phyloP scores from a whole-genome alignment of 495 filamentous ascomycete genomes.

The Ramalina intermedia region DNA sequence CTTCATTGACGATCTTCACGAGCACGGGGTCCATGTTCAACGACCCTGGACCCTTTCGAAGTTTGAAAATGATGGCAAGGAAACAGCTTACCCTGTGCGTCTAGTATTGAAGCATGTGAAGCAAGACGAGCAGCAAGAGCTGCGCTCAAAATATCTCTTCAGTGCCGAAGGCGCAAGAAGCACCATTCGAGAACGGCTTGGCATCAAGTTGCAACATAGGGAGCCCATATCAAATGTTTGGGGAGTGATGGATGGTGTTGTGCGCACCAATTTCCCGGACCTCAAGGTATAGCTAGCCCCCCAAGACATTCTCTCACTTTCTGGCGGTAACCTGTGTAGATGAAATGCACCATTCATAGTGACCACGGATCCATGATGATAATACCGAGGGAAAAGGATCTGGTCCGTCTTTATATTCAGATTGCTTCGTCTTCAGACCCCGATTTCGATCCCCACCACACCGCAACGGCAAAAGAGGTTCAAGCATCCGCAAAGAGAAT shows the following conservation, averaged over 20 bases:
- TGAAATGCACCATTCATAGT: slow-evolving; percentile 69
- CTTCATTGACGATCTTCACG: slow-evolving; percentile 47
- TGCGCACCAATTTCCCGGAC: slow-evolving; percentile 59
- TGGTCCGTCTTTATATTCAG: slow-evolving; percentile 65
- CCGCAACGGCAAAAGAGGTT: slow-evolving; percentile 38
- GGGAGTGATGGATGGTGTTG: slow-evolving; percentile 76
- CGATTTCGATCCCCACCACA: slow-evolving; percentile 36
- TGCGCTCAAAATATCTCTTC: slow-evolving; percentile 51
- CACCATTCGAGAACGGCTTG: slow-evolving; percentile 44
- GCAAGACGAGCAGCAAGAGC: slow-evolving; percentile 49
- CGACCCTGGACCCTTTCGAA: slow-evolving; percentile 48
- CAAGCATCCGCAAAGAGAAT: slow-evolving; percentile 43
- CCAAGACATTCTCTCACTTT: not conserved
- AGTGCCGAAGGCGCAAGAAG: slow-evolving; percentile 51
- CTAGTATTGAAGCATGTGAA: slow-evolving; percentile 64
- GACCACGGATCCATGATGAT: slow-evolving; percentile 49
- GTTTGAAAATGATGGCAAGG: slow-evolving; percentile 43
- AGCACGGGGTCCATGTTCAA: slow-evolving; percentile 42
- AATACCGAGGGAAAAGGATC: slow-evolving; percentile 58
- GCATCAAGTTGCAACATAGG: slow-evolving; percentile 45
- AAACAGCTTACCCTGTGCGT: slow-evolving; percentile 43
- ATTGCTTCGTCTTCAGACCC: slow-evolving; percentile 48
- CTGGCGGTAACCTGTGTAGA: slow-evolving; percentile 34
- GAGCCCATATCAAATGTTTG: slow-evolving; percentile 53
- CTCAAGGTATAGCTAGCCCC: slow-evolving; percentile 24